Conservation (phyloP, 768 basidiomycete genomes). For the Phanerochaete carnosa region DNA sequence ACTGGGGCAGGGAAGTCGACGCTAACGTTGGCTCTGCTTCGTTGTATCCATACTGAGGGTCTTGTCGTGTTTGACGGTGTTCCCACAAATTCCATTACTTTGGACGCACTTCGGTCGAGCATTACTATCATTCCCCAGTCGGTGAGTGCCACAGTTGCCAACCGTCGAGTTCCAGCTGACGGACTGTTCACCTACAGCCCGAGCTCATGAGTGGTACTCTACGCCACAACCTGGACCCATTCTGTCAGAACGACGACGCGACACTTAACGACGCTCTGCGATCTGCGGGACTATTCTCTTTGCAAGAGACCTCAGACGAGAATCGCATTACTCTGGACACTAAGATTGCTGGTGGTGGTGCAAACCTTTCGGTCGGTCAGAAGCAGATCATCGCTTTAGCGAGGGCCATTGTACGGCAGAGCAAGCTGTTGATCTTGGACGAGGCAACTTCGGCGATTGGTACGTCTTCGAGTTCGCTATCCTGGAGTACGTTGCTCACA, state of each 20-base stretch:
- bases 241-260: conserved; percentile 44
- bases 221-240: conserved; percentile 49
- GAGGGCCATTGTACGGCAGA: conserved; percentile 51
- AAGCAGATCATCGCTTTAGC: conserved; percentile 59
- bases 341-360: conserved; percentile 39
- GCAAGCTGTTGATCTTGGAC: conserved; percentile 56
- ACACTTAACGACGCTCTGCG: conserved; percentile 37
- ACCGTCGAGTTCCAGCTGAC: conserved; percentile 33
- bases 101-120: conserved; percentile 46
- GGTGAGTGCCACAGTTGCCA: conserved; percentile 27
- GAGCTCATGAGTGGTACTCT: conserved; percentile 42
- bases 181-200: conserved; percentile 40
- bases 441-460: conserved; percentile 52
- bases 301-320: conserved; percentile 31
- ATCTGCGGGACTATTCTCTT: conserved; percentile 34
- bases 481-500: neutral
- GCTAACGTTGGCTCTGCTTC: conserved; percentile 48
- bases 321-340: conserved; percentile 42
- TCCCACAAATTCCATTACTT: conserved; percentile 43
- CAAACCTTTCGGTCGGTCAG: conserved; percentile 53
- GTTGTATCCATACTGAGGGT: conserved; percentile 54
- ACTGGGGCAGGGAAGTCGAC: conserved; percentile 54
- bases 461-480: conserved; percentile 5
- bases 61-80: conserved; percentile 49
- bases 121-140: conserved; percentile 60